phyloP scores from a whole-genome alignment of 208 protist species.

The Leishmania braziliensis region DNA sequence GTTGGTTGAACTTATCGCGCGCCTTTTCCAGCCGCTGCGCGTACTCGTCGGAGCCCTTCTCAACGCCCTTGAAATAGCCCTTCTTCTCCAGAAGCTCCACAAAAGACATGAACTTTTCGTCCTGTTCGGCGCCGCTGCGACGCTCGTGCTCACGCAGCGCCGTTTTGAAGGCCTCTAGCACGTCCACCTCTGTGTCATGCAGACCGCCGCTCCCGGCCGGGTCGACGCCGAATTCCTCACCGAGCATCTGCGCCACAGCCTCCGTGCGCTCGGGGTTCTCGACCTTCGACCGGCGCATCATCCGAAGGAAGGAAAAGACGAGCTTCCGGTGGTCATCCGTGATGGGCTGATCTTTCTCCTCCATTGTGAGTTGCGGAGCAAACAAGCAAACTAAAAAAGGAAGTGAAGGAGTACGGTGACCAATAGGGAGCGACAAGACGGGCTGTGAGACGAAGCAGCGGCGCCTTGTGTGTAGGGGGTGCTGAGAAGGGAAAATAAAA shows the following conservation, averaged over 20 bases:
- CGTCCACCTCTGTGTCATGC: constrained; percentile 71
- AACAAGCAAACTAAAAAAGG: not conserved
- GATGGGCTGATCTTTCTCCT: constrained; percentile 36
- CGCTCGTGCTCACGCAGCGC: constrained; percentile 54
- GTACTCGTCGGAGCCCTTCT: constrained; percentile 82
- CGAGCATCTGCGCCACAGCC: constrained; percentile 61
- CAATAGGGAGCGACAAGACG: not conserved
- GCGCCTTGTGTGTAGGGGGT: no score
- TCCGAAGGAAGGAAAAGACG: constrained; percentile 84
- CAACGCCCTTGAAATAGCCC: constrained; percentile 89
- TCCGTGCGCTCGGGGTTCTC: constrained; percentile 44
- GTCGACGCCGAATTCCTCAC: constrained; percentile 80
- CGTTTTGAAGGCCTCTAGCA: constrained; percentile 58
- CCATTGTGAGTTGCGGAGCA: constrained; percentile 18
- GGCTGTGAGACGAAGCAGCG: not conserved
- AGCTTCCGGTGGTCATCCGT: constrained; percentile 86
- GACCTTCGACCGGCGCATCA: constrained; percentile 56
- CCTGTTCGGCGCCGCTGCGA: constrained; percentile 52
- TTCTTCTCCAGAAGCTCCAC: constrained; percentile 87
- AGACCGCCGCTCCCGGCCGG: constrained; percentile 65
- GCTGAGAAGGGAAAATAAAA: not conserved
- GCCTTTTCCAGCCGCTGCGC: constrained; percentile 78
- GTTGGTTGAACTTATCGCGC: constrained; percentile 86
- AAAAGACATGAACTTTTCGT: constrained; percentile 90
- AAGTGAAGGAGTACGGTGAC: not conserved